Conservation (phyloP, 371 early-diverging fungal genomes). For the Syncephalastrum racemosum region DNA sequence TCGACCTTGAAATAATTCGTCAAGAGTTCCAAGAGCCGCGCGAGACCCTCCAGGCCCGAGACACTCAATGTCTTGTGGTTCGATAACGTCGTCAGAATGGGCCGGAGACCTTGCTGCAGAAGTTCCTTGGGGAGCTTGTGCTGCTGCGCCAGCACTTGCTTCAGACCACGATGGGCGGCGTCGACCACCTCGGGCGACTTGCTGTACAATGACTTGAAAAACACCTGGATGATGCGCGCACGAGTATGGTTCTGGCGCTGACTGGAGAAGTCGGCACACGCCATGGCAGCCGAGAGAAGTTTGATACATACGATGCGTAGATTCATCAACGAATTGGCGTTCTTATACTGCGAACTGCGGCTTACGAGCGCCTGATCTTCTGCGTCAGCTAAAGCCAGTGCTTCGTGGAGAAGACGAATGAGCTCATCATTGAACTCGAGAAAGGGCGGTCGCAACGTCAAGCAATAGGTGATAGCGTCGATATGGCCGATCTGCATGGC, state of each 20-base stretch:
- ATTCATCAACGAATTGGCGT: conserved; percentile 77
- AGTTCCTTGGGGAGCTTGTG: conserved; percentile 94
- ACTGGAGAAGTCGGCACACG: conserved; percentile 76
- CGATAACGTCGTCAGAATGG: conserved; percentile 91
- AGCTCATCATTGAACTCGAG: conserved; percentile 92
- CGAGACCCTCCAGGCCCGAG: conserved; percentile 90
- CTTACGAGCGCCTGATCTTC: conserved; percentile 95
- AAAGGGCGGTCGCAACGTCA: conserved; percentile 88
- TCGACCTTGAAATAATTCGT: conserved; percentile 98
- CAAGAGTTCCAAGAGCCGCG: conserved; percentile 88
- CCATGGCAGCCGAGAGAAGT: conserved; percentile 92
- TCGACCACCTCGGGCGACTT: conserved; percentile 93
- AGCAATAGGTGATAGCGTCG: conserved; percentile 96
- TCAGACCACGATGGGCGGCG: conserved; percentile 91
- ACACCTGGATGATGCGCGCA: conserved; percentile 92
- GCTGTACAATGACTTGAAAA: conserved; percentile 96
- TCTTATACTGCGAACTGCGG: conserved; percentile 82
- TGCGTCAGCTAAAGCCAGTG: conserved; percentile 93
- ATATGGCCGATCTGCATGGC: conserved; percentile 97
- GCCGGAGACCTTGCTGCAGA: conserved; percentile 94
- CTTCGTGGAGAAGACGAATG: conserved; percentile 87
- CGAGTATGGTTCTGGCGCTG: conserved; percentile 75
- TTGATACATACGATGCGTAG: conserved; percentile 95
- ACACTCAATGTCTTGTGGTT: conserved; percentile 93
- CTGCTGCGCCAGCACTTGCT: conserved; percentile 83